These are phyloP conservation scores for Colletotrichum sp. DNA, from an alignment of 2,329 filamentous ascomycete species.

Conservation along the genomic window DNA sequence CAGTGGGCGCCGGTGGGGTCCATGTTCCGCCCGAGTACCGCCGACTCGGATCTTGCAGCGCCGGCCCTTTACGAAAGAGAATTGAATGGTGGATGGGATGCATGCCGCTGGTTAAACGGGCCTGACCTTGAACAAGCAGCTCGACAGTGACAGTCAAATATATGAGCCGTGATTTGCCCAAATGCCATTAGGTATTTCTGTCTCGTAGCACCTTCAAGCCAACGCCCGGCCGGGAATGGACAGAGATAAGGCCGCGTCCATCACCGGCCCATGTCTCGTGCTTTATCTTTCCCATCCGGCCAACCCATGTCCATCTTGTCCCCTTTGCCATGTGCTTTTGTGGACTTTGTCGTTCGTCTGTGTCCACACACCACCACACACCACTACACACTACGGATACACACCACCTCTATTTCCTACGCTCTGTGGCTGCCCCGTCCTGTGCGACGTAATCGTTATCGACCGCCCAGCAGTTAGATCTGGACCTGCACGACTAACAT, in stretches of 20 bases:
- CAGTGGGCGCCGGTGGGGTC: not conserved
- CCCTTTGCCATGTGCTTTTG: constrained; percentile 15
- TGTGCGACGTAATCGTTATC: not conserved
- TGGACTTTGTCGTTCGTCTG: not conserved
- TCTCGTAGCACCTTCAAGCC: constrained; percentile 29
- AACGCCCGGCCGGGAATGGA: constrained; percentile 11
- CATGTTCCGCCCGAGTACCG: constrained; percentile 19
- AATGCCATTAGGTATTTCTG: constrained; percentile 45
- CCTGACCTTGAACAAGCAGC: not conserved
- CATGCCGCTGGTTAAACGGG: not conserved
- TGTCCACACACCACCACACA: not conserved
- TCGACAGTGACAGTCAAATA: not conserved
- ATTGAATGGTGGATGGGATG: not conserved
- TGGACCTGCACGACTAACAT: not conserved
- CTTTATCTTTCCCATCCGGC: constrained; percentile 20
- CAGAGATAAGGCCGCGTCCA: constrained; percentile 34
- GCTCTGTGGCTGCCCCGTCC: not conserved
- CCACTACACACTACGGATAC: too few relatives aligned
- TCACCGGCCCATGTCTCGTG: constrained; percentile 10
- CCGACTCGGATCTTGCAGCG: constrained; percentile 21
- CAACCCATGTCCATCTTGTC: constrained; percentile 8
- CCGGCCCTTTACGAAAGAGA: not conserved
- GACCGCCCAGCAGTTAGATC: not conserved
- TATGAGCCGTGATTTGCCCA: constrained; percentile 28
- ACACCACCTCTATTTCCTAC: not conserved